Evolutionary conservation across 1,284 basidiomycete genomes (phyloP).

Genomic region (Ganoderma lingzhi): DNA sequence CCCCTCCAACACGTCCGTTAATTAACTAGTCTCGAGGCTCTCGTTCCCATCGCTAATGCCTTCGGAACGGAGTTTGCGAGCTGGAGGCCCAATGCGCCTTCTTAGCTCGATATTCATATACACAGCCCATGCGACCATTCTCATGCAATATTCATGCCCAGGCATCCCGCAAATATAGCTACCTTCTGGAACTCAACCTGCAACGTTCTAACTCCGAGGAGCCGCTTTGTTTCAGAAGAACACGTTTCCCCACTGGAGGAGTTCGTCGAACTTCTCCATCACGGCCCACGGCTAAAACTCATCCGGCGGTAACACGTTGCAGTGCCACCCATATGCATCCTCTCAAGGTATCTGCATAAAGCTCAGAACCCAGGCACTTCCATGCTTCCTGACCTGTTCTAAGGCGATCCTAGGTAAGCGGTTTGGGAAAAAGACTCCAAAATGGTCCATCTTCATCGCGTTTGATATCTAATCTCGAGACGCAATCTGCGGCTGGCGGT

Average conservation of each 20-base stretch:
- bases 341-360: background rate
- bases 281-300: background rate
- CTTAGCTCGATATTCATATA: conserved; percentile 3
- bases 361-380: background rate
- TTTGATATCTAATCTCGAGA: background rate
- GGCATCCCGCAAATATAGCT: background rate
- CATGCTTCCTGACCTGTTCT: background rate
- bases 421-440: conserved; percentile 21
- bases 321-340: background rate
- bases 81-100: conserved; percentile 6
- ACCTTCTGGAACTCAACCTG: background rate
- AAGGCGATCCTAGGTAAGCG: conserved; percentile 9
- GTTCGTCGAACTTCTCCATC: conserved; percentile 1
- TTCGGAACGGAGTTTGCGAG: conserved; percentile 20
- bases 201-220: conserved; percentile 11
- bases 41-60: background rate
- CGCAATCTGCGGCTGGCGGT: background rate
- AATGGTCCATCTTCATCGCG: background rate
- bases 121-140: background rate
- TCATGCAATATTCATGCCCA: background rate
- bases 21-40: conserved; percentile 8
- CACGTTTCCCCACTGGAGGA: conserved; percentile 8
- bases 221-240: conserved; percentile 7
- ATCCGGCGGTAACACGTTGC: background rate
- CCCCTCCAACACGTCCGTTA: background rate